Evolutionary conservation across 768 basidiomycete species (phyloP).

Genomic region (Strobilomyces dryophilus): DNA sequence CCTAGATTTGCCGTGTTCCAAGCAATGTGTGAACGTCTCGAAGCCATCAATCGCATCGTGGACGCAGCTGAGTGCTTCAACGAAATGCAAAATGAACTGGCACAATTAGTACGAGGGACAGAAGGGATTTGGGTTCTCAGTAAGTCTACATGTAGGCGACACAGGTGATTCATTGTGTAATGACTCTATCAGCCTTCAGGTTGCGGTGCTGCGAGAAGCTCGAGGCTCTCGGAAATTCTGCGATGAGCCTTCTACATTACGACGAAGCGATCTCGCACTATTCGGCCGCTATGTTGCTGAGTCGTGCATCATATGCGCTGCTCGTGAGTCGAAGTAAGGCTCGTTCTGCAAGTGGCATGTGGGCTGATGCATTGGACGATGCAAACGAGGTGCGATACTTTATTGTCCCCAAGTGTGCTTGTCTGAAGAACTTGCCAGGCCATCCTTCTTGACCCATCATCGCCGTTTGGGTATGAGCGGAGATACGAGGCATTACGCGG

Average conservation of each 20-base stretch:
- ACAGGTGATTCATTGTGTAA: background rate
- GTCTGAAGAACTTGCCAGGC: background rate
- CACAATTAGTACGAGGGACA: too few species aligned
- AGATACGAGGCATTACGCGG: too few species aligned
- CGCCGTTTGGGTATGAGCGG: too few species aligned
- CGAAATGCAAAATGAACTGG: background rate
- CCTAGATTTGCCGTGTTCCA: background rate
- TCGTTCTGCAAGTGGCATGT: background rate
- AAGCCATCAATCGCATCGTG: background rate
- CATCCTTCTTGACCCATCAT: too few species aligned
- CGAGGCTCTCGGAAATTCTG: background rate
- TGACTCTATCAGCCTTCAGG: background rate
- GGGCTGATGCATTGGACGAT: background rate
- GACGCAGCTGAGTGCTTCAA: conserved; percentile 2
- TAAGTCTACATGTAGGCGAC: background rate
- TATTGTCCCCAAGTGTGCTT: background rate
- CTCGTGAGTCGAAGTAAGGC: background rate
- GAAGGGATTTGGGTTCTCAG: background rate
- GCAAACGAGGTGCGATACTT: background rate
- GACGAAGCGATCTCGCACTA: too few species aligned
- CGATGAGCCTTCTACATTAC: background rate
- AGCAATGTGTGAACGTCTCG: background rate
- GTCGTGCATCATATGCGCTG: background rate
- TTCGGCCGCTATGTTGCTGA: background rate
- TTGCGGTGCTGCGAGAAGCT: background rate